These are phyloP conservation scores for Cordyceps fumosorosea DNA, from an alignment of 2,329 filamentous ascomycete genomes.

Conservation along the genomic window DNA sequence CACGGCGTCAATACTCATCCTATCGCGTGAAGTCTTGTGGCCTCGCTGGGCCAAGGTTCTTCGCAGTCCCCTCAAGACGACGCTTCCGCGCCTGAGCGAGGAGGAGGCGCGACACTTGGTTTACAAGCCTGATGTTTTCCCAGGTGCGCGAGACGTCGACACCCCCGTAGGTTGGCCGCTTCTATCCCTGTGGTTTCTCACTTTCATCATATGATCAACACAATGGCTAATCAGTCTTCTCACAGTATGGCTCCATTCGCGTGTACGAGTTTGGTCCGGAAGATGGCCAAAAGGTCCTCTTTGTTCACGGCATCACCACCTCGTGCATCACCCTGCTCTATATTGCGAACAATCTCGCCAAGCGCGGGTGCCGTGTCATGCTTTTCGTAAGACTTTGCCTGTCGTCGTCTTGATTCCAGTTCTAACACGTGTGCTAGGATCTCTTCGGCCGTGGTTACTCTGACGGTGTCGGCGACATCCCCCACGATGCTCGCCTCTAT, in stretches of 20 bases:
- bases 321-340: constrained; percentile 66
- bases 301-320: constrained; percentile 80
- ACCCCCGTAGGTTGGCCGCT: constrained; percentile 46
- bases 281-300: constrained; percentile 64
- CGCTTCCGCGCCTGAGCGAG: constrained; percentile 28
- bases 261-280: constrained; percentile 80
- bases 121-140: constrained; percentile 64
- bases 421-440: constrained; percentile 37
- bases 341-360: constrained; percentile 60
- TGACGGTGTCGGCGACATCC: constrained; percentile 57
- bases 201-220: background rate
- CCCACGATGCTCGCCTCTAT: constrained; percentile 69
- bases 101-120: constrained; percentile 32
- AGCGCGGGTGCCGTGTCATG: constrained; percentile 70
- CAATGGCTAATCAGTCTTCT: background rate
- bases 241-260: constrained; percentile 62
- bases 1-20: constrained; percentile 18
- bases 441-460: constrained; percentile 64
- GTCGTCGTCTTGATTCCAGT: background rate
- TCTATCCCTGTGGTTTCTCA: background rate
- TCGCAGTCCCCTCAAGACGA: constrained; percentile 38
- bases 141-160: constrained; percentile 64
- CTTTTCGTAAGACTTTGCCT: constrained; percentile 50
- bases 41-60: constrained; percentile 34
- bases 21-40: constrained; percentile 32